Evolutionary conservation across 345 rosid genomes (phyloP), one percentile per base, ranked within the genome.

Genomic region (Litchi chinensis): DNA sequence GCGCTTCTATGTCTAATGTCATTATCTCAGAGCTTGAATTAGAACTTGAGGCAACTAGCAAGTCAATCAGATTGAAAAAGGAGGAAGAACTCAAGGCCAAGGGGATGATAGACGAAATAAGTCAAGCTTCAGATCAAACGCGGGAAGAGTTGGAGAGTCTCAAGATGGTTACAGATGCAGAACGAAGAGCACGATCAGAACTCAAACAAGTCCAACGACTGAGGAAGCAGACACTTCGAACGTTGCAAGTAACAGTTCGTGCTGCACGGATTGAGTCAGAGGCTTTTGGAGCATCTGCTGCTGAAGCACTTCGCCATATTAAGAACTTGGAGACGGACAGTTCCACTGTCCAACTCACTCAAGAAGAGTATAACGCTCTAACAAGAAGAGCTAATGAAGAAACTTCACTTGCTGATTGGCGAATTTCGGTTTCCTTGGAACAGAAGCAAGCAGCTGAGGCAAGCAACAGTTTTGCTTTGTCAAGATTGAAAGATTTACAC

Each of bases 381-480:
- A 81, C n/a, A 65, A 67, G 79, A 70, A 78, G 77, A 83, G 93
- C 81, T 1, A 79, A 86, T 75, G 90, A 91, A 65, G 89, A 87
- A 69, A 72, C 75, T 39, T 78, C 85, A 8, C 82, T 84, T 9
- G 88, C 89, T 0, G 78, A 82, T 10, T 81, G 90, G 95, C 77
- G 88, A 65, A 69, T 91, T 21, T 71, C 86, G 4, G 88, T 79
- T 10, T 79, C 91, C 5, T 5, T 52, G 50, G 90, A 91, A 65
- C 91, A 88, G 85, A 88, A 78, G 82, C 70, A 75, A 28, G 87
- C 82, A 0, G 89, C 87, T 9, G 89, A 86, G 76, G 87, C 66
- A 13, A 85, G 80, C 77, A 74, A 80, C 52, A 76, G 83, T 32
- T 54, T 73, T 8, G 88, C 86, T 13, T 62, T 82, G 44, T 68